Evolutionary conservation across 805 yeast genomes (phyloP).

Genomic region (Ogataea philodendri): DNA sequence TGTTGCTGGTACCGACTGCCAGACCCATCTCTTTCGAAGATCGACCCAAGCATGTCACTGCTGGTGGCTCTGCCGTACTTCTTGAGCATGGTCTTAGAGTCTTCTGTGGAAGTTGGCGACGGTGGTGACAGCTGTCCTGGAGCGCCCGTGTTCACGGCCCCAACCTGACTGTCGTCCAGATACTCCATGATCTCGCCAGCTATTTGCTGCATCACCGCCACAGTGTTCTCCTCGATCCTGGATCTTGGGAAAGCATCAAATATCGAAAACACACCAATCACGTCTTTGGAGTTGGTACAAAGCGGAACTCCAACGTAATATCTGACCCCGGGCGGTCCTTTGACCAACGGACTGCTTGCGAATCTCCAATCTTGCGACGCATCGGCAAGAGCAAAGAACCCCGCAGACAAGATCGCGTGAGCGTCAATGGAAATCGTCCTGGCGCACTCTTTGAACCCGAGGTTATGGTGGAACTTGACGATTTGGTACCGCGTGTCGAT

Average conservation of each 20-base stretch:
- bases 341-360: constrained; percentile 58
- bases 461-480: constrained; percentile 47
- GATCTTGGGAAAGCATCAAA: constrained; percentile 48
- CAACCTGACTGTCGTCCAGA: constrained; percentile 35
- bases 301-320: constrained; percentile 70
- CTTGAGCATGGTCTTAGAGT: constrained; percentile 25
- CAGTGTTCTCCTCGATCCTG: constrained; percentile 35
- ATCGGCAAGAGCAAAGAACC: constrained; percentile 53
- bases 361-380: constrained; percentile 73
- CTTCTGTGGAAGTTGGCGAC: constrained; percentile 13
- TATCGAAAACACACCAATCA: constrained; percentile 58
- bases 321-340: constrained; percentile 54
- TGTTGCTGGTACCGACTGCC: constrained; percentile 59
- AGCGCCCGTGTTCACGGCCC: constrained; percentile 1
- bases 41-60: constrained; percentile 34
- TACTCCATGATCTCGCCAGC: constrained; percentile 43
- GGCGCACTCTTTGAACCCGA: constrained; percentile 50
- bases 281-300: constrained; percentile 36
- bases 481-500: constrained; percentile 47
- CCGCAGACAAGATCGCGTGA: constrained; percentile 62
- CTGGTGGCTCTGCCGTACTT: constrained; percentile 60
- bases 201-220: constrained; percentile 37
- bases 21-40: constrained; percentile 63
- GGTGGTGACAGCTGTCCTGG: constrained; percentile 2
- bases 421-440: constrained; percentile 62